Percentiles rank a stretch among this genome's conserved stretches.
phyloP scores from a whole-genome alignment of 139 green algal species.

The Penium margaritaceum region DNA sequence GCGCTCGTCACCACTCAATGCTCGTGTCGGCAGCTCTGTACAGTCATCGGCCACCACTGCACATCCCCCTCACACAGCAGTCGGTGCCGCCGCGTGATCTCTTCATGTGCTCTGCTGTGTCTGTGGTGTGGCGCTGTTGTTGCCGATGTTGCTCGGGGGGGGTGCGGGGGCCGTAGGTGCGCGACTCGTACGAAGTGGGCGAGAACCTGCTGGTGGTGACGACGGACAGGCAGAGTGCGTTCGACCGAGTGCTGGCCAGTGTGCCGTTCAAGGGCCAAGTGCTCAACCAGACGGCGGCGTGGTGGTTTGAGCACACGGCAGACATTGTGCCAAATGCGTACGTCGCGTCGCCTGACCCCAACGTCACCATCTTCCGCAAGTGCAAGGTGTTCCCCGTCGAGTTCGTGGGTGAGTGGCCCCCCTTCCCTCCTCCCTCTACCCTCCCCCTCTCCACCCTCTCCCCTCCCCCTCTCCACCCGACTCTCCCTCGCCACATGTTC shows the following conservation, averaged over 20 bases:
- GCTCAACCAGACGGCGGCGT: constrained; percentile 87
- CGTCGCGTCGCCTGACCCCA: constrained; percentile 77
- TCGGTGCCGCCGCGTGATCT: too few relatives aligned
- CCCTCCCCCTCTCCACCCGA: too few relatives aligned
- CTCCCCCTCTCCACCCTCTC: neutral
- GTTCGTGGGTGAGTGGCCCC: constrained; percentile 22
- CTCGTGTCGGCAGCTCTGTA: too few relatives aligned
- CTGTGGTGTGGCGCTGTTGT: too few relatives aligned
- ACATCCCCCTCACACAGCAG: too few relatives aligned
- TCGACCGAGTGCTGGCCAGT: constrained; percentile 84
- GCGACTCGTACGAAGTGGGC: too few relatives aligned
- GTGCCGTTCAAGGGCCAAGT: constrained; percentile 96
- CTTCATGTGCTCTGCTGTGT: too few relatives aligned
- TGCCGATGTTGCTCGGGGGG: too few relatives aligned
- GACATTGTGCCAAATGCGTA: constrained; percentile 79
- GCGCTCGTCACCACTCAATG: too few relatives aligned
- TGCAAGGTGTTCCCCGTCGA: constrained; percentile 93
- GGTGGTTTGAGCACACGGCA: constrained; percentile 84
- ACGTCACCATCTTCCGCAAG: constrained; percentile 85
- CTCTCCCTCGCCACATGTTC: too few relatives aligned
- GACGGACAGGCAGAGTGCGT: constrained; percentile 89
- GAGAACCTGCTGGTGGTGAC: constrained; percentile 87
- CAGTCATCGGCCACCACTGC: too few relatives aligned
- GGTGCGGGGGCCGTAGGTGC: too few relatives aligned
- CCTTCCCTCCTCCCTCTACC: neutral